A percentile compares a stretch with the other conserved stretches of the same genome.
These are phyloP conservation scores for Ehretia macrophylla DNA, from an alignment of 257 asterid species.

Conservation along the genomic window DNA sequence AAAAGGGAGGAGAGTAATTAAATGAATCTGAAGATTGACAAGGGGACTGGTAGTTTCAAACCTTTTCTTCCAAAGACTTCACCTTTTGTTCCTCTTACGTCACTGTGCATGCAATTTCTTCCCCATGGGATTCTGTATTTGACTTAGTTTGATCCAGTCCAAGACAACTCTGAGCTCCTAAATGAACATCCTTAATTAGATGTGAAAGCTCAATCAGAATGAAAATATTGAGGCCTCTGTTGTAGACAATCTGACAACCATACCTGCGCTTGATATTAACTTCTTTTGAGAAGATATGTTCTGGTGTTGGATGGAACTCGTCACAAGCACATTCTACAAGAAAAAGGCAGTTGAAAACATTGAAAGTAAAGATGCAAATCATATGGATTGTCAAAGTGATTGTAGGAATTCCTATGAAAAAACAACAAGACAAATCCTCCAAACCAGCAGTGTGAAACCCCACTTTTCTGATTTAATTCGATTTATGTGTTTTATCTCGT, in stretches of 20 bases:
- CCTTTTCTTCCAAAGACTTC: conserved; percentile 56
- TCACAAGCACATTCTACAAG: conserved; percentile 23
- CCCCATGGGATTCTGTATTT: conserved; percentile 27
- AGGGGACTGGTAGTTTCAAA: conserved; percentile 18
- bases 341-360: neutral
- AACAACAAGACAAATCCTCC: no score
- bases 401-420: no score
- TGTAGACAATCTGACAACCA: conserved; percentile 9
- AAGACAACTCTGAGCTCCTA: conserved; percentile 40
- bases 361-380: neutral
- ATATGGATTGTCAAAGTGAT: no score
- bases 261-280: neutral
- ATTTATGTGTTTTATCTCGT: no score
- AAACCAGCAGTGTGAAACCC: no score
- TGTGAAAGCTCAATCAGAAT: conserved; percentile 4
- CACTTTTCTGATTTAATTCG: no score
- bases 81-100: conserved; percentile 47
- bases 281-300: conserved; percentile 12
- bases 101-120: conserved; percentile 24
- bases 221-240: conserved; percentile 16
- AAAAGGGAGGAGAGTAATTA: neutral
- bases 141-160: conserved; percentile 30
- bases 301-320: conserved; percentile 19
- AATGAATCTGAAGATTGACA: neutral
- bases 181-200: conserved; percentile 17